A percentile compares a stretch with the other conserved stretches of the same genome.
phyloP scores from a whole-genome alignment of 164 flowering plant species.

The Kingdonia uniflora region DNA sequence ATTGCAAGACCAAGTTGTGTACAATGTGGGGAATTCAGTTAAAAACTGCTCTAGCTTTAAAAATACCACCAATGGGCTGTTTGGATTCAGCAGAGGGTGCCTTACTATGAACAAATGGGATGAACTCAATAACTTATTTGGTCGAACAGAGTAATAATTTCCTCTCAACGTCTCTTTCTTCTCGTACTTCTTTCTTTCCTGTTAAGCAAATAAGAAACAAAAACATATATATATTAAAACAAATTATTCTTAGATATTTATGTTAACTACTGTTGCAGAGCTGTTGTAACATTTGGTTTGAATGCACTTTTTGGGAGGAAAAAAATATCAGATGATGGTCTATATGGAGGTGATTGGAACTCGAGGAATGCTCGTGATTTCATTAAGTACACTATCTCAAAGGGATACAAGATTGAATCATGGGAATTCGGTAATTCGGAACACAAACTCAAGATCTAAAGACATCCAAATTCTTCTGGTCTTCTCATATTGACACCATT shows the following conservation, averaged over 20 bases:
- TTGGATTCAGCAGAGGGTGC: conserved; percentile 53
- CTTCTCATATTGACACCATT: too few species aligned
- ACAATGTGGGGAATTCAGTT: conserved; percentile 26
- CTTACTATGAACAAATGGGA: conserved; percentile 61
- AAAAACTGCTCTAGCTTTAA: conserved; percentile 24
- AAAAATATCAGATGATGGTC: conserved; percentile 6
- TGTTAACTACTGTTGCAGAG: conserved; percentile 20
- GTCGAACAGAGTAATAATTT: conserved; percentile 28
- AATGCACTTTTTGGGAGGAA: conserved; percentile 51
- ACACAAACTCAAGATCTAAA: too few species aligned
- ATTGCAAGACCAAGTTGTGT: conserved; percentile 50
- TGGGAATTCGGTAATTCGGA: conserved; percentile 49
- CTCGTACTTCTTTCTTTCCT: neutral
- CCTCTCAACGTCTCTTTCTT: neutral
- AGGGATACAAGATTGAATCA: conserved; percentile 49
- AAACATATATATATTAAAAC: too few species aligned
- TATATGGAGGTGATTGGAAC: conserved; percentile 45
- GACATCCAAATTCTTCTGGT: too few species aligned
- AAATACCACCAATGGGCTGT: conserved; percentile 21
- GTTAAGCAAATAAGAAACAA: too few species aligned
- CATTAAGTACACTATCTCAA: conserved; percentile 34
- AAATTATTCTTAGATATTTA: too few species aligned
- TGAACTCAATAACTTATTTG: conserved; percentile 28
- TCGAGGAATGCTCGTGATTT: conserved; percentile 34
- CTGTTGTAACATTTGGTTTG: conserved; percentile 45